Evolutionary conservation across 371 early-diverging fungal species (phyloP).

Genomic region (Mortierella sp.): DNA sequence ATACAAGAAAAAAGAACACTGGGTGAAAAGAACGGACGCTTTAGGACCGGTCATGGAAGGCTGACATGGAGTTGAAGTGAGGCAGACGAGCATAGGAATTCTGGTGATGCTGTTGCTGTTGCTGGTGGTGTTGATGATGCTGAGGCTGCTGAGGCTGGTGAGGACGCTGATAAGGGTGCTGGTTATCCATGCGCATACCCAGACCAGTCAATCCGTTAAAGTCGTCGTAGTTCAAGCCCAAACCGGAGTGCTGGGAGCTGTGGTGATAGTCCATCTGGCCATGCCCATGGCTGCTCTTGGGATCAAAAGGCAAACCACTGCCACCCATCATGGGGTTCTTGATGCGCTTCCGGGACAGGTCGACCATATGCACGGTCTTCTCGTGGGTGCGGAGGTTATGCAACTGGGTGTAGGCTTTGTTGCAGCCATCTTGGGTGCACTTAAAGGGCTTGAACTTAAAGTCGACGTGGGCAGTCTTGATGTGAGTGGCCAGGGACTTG

Average conservation of each 20-base stretch:
- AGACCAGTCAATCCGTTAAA: slow-evolving; percentile 22
- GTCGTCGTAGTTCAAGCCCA: slow-evolving; percentile 34
- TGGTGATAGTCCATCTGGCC: slow-evolving; percentile 27
- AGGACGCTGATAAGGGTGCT: slow-evolving; percentile 15
- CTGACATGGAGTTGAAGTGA: slow-evolving; percentile 28
- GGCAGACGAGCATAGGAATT: slow-evolving; percentile 23
- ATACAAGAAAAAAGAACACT: neutral
- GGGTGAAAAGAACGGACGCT: neutral
- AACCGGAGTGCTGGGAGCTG: slow-evolving; percentile 17
- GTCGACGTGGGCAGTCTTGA: slow-evolving; percentile 48
- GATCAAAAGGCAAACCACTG: slow-evolving; percentile 1
- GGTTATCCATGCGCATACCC: slow-evolving; percentile 10
- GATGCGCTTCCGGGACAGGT: slow-evolving; percentile 47
- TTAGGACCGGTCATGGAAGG: slow-evolving; percentile 27
- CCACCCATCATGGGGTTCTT: slow-evolving; percentile 29
- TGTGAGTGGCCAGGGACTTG: slow-evolving; percentile 46
- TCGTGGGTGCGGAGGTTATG: slow-evolving; percentile 62
- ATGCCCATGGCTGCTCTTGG: slow-evolving; percentile 17
- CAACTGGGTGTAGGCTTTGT: slow-evolving; percentile 67
- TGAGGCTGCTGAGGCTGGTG: slow-evolving; percentile 28
- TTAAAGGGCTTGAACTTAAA: slow-evolving; percentile 72
- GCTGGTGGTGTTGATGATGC: slow-evolving; percentile 19
- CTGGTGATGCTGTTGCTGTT: slow-evolving; percentile 15
- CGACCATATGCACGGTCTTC: slow-evolving; percentile 50
- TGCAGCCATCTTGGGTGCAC: slow-evolving; percentile 62